Conservation (phyloP, 108 stramenopile genomes). For the Pseudonitzschia multiseries region DNA sequence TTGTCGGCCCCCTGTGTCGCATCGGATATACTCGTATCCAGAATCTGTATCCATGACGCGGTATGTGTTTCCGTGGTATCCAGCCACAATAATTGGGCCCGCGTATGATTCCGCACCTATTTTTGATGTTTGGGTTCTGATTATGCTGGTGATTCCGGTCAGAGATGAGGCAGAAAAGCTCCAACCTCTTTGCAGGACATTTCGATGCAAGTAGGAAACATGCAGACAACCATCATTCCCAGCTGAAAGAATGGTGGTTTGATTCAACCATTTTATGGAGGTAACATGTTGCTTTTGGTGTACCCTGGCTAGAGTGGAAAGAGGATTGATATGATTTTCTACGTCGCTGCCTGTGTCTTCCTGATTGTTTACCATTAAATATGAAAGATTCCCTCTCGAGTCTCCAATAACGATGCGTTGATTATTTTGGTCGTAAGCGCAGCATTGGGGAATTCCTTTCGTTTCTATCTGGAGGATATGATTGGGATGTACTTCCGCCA, state of each 20-base stretch:
- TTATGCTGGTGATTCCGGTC: conserved; percentile 16
- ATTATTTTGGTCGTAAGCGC: conserved; percentile 41
- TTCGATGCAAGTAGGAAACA: conserved; percentile 25
- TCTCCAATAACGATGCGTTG: conserved; percentile 60
- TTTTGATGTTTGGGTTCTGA: not conserved
- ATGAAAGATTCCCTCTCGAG: conserved; percentile 59
- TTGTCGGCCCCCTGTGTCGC: conserved; percentile 72
- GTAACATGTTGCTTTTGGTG: conserved; percentile 79
- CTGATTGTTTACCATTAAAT: conserved; percentile 37
- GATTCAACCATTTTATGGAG: conserved; percentile 37
- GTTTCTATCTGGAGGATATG: conserved; percentile 38
- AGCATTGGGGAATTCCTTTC: conserved; percentile 53
- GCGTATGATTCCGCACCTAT: not conserved
- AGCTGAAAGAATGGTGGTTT: conserved; percentile 44
- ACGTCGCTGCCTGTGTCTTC: not conserved
- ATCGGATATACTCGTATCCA: conserved; percentile 63
- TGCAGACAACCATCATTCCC: conserved; percentile 79
- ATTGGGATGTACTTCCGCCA: not conserved
- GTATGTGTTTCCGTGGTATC: conserved; percentile 70
- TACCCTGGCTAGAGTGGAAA: conserved; percentile 18
- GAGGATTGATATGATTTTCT: not conserved
- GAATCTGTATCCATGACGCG: conserved; percentile 45
- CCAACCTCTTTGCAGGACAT: conserved; percentile 26
- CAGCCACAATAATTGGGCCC: conserved; percentile 40
- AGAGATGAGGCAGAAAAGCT: conserved; percentile 24